Evolutionary conservation across 2,329 filamentous ascomycete genomes (phyloP).

Genomic region (Fusarium sp.): DNA sequence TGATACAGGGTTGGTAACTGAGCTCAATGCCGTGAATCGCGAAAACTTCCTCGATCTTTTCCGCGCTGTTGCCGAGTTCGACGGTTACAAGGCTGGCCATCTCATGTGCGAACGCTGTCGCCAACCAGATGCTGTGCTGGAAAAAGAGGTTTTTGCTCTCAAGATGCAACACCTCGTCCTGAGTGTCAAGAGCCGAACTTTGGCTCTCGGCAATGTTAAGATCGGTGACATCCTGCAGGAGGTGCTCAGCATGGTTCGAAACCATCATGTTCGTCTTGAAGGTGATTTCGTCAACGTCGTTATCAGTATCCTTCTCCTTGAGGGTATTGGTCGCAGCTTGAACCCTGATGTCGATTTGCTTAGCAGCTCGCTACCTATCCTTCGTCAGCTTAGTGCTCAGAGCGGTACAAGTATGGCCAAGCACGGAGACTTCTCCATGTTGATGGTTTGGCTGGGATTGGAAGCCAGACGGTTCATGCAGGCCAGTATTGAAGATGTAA

Average conservation of each 20-base stretch:
- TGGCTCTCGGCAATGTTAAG: conserved; percentile 93
- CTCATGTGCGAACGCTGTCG: conserved; percentile 97
- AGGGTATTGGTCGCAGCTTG: conserved; percentile 90
- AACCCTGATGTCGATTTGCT: conserved; percentile 91
- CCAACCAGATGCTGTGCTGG: conserved; percentile 89
- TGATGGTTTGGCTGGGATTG: conserved; percentile 90
- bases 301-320: conserved; percentile 90
- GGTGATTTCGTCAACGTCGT: conserved; percentile 99
- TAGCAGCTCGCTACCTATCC: conserved; percentile 85
- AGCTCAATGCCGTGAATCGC: conserved; percentile 88
- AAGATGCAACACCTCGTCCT: conserved; percentile 98
- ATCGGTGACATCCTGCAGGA: conserved; percentile 95
- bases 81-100: conserved; percentile 93
- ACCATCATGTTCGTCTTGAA: conserved; percentile 92
- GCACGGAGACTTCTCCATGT: conserved; percentile 83
- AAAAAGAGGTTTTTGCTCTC: conserved; percentile 90
- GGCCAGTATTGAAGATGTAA: conserved; percentile 87
- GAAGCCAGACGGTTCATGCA: conserved; percentile 91
- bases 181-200: conserved; percentile 88
- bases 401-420: conserved; percentile 77
- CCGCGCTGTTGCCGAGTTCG: conserved; percentile 94
- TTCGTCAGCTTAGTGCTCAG: conserved; percentile 86
- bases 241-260: conserved; percentile 90
- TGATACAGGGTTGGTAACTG: conserved; percentile 94
- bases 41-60: conserved; percentile 95